Conservation (phyloP, 495 filamentous ascomycete species). For the Lasiosphaeria miniovina region DNA sequence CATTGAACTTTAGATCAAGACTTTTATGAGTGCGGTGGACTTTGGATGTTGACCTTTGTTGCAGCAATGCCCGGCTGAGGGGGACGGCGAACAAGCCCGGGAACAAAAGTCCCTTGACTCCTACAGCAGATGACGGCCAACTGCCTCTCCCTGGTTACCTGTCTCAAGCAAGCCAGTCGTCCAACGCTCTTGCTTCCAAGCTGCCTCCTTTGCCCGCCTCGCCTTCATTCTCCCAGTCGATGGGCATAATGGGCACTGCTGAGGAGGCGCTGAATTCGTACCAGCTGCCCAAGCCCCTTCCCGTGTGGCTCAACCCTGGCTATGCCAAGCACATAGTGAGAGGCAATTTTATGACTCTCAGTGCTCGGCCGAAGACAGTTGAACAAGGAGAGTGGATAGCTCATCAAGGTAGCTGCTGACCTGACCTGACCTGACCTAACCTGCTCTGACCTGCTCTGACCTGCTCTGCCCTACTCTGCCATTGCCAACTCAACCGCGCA, state of each 20-base stretch:
- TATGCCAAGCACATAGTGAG: slow-evolving; percentile 86
- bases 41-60: slow-evolving; percentile 18
- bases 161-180: slow-evolving; percentile 45
- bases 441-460: slow-evolving; percentile 11
- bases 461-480: too few relatives aligned
- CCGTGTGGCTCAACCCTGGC: slow-evolving; percentile 56
- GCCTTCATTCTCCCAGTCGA: slow-evolving; percentile 34
- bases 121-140: slow-evolving; percentile 31
- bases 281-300: slow-evolving; percentile 45
- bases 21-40: too few relatives aligned
- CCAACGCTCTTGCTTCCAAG: slow-evolving; percentile 48
- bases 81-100: slow-evolving; percentile 41
- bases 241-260: slow-evolving; percentile 27
- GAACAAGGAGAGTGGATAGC: slow-evolving; percentile 92
- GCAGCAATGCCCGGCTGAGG: slow-evolving; percentile 48
- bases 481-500: too few relatives aligned
- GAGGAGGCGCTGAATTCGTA: slow-evolving; percentile 50
- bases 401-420: slow-evolving; percentile 71
- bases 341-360: slow-evolving; percentile 94
- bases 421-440: too few relatives aligned
- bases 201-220: slow-evolving; percentile 52
- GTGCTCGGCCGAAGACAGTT: slow-evolving; percentile 81
- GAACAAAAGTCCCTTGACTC: slow-evolving; percentile 40
- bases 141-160: slow-evolving; percentile 43
- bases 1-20: too few relatives aligned